These are phyloP conservation scores for Quercus phellos DNA, from an alignment of 331 rosid genomes.

Conservation along the genomic window DNA sequence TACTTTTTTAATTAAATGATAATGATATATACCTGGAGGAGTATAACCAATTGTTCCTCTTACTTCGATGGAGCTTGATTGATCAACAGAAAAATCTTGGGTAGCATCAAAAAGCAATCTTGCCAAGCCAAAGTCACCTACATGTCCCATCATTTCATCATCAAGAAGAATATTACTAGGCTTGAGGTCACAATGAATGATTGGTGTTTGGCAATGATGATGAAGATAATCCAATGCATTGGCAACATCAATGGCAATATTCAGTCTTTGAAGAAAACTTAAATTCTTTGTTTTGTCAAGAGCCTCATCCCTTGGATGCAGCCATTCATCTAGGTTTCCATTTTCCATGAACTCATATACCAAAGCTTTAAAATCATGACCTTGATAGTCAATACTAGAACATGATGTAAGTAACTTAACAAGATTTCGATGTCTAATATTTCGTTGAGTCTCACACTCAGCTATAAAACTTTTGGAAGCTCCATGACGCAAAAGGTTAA, in stretches of 20 bases:
- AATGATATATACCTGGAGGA: conserved; percentile 38
- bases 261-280: conserved; percentile 35
- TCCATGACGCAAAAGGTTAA: conserved; percentile 41
- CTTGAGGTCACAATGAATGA: conserved; percentile 59
- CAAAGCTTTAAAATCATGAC: conserved; percentile 48
- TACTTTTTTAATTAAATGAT: too few relatives aligned
- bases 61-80: conserved; percentile 18
- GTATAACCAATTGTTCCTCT: conserved; percentile 53
- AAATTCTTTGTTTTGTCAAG: conserved; percentile 8
- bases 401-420: conserved; percentile 44
- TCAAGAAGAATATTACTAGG: conserved; percentile 56
- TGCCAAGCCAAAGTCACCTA: conserved; percentile 62
- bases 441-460: conserved; percentile 41
- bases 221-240: conserved; percentile 50
- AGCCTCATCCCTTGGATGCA: conserved; percentile 30
- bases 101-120: conserved; percentile 37
- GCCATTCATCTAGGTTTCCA: conserved; percentile 45
- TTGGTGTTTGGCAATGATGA: conserved; percentile 33
- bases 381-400: conserved; percentile 43
- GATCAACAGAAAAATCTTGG: background rate
- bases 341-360: conserved; percentile 43
- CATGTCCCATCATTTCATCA: conserved; percentile 40
- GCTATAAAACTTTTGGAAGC: conserved; percentile 40
- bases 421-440: conserved; percentile 45
- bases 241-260: conserved; percentile 48